A percentile compares a stretch with the other conserved stretches of the same genome.
Conservation (phyloP, 129 eudicot species). For the Solidago caesia region DNA sequence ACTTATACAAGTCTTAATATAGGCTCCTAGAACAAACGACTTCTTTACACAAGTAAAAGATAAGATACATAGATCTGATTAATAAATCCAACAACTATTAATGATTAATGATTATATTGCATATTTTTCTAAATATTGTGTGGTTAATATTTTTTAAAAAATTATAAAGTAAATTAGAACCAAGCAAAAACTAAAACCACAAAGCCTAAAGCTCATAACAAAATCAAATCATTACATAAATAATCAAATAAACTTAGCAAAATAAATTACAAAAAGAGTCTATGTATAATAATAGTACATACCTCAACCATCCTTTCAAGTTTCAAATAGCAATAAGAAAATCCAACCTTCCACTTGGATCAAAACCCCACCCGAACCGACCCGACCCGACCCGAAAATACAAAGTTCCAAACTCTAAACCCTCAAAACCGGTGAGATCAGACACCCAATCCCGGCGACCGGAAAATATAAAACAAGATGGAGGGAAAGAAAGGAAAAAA, state of each 20-base stretch:
- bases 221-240: background rate
- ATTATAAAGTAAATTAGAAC: background rate
- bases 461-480: background rate
- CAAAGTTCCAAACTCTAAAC: too few relatives aligned
- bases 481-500: background rate
- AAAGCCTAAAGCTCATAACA: background rate
- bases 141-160: background rate
- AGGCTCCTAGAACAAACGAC: too few relatives aligned
- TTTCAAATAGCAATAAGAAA: background rate
- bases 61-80: too few relatives aligned
- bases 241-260: background rate
- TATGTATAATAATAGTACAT: slow-evolving; percentile 3
- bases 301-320: slow-evolving; percentile 25
- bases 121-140: background rate
- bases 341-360: background rate
- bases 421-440: background rate
- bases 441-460: slow-evolving; percentile 11
- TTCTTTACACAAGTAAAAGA: too few relatives aligned
- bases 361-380: background rate
- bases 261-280: background rate
- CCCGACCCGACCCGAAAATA: background rate
- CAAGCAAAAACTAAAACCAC: background rate
- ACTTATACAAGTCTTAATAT: too few relatives aligned
- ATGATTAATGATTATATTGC: background rate
- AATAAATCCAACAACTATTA: too few relatives aligned